Conservation (phyloP, 2,329 filamentous ascomycete genomes). For the Exophiala sp. region DNA sequence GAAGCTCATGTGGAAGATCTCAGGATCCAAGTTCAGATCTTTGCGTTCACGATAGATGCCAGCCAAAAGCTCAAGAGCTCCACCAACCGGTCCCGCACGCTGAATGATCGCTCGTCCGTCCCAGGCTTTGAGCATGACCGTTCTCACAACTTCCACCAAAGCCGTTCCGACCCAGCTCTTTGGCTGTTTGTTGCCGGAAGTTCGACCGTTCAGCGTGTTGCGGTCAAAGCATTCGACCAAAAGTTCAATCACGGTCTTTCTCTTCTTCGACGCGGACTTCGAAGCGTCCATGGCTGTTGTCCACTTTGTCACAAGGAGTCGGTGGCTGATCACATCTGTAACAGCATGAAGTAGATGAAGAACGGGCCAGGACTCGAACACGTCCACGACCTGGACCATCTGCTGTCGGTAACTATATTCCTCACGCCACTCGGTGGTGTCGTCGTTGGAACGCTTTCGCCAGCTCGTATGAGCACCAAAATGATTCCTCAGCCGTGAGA, state of each 20-base stretch:
- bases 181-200: not conserved
- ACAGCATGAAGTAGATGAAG: conserved; percentile 15
- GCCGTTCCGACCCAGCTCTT: conserved; percentile 17
- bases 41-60: conserved; percentile 67
- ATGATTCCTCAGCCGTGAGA: conserved; percentile 12
- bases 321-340: conserved; percentile 25
- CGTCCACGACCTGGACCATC: conserved; percentile 19
- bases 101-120: conserved; percentile 68
- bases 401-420: not conserved
- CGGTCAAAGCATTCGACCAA: conserved; percentile 33
- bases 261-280: conserved; percentile 1
- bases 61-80: conserved; percentile 70
- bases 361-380: conserved; percentile 22
- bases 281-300: conserved; percentile 5
- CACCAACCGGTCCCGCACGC: conserved; percentile 68
- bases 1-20: conserved; percentile 67
- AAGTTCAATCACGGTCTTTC: conserved; percentile 29
- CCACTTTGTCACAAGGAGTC: conserved; percentile 16
- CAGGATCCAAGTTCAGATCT: conserved; percentile 61
- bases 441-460: not conserved
- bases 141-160: conserved; percentile 30
- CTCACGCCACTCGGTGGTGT: not conserved
- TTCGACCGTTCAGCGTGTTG: conserved; percentile 6
- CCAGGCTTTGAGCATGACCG: conserved; percentile 76
- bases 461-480: conserved; percentile 18